Evolutionary conservation across 441 rosid genomes (phyloP), one percentile per base, ranked within the genome.

Genomic region (Aleurites moluccanus): DNA sequence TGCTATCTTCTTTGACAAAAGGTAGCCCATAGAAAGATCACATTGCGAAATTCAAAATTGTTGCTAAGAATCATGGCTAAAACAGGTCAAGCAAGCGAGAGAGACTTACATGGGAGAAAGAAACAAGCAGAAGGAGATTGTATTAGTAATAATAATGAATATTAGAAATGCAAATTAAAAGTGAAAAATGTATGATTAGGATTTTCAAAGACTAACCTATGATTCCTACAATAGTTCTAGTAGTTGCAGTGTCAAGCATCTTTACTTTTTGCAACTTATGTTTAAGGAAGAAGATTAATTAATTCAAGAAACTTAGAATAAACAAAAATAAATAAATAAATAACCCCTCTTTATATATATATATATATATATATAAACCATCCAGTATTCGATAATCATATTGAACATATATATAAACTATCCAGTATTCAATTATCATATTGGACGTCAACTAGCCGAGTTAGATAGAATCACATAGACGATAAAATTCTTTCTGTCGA

Each of bases 21-120:
- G 97, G 98, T 70, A 90, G 67, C 10, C 97, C 98, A 42, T 93
- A 93, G 60, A 91, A 87, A 4, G 78, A 33, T 95, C 97, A 93
- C 87, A 93, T 71, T 71, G 80, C 79, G 45, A 97, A 93, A 62
- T 89, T 93, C 23, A 91, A 73, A 35, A 89, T 67, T 1, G 95
- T 90, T 0, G 94, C 91, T 11, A 91, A n/a, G 23, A 35, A 35
- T 4, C 38, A 35, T 35, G 5, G 0, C 7, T 4, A 35, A 35
- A 35, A 6, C 6, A 35, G 38, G 7, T 35, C 0, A 35, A 35
- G 38, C 38, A 20, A 50, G 16, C 16, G 5, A 23, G 57, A 33
- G 27, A 10, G 23, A 45, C 65, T 84, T 90, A 94, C 98, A 62
- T 6, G 13, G 98, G 98, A 3, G 98, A 83, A 6, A 80, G 23